Conservation (phyloP, 2,329 filamentous ascomycete genomes). For the Tolypocladium paradoxum region DNA sequence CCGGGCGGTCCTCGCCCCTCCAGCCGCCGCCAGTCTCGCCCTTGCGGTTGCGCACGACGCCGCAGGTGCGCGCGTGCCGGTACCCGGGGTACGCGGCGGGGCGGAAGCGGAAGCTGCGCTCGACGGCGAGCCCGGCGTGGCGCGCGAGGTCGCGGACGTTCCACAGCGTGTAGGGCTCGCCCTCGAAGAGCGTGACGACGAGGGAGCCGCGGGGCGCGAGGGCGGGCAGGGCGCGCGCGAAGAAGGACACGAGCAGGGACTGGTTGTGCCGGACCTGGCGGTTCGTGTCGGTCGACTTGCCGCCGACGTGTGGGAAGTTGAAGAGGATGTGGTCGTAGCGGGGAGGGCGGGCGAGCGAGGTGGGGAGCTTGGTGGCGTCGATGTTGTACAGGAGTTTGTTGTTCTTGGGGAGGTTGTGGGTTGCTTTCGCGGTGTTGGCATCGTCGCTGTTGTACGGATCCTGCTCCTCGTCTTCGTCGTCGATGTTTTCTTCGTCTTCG, state of each 20-base stretch:
- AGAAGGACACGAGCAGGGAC: slow-evolving; percentile 61
- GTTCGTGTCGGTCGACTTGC: slow-evolving; percentile 85
- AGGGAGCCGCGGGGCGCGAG: slow-evolving; percentile 45
- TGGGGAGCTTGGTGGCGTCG: slow-evolving; percentile 54
- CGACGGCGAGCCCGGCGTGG: slow-evolving; percentile 61
- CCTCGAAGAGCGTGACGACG: slow-evolving; percentile 82
- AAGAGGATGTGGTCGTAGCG: slow-evolving; percentile 75
- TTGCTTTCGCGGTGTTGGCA: slow-evolving; percentile 1
- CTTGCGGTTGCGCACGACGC: slow-evolving; percentile 43
- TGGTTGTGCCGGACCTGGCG: slow-evolving; percentile 90
- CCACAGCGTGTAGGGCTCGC: slow-evolving; percentile 91
- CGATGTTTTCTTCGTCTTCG: slow-evolving; percentile 3
- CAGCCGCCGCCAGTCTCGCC: slow-evolving; percentile 31
- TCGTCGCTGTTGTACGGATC: slow-evolving; percentile 6
- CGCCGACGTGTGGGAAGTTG: slow-evolving; percentile 96
- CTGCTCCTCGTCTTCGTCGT: neutral
- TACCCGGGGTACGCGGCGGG: slow-evolving; percentile 62
- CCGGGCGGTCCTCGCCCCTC: slow-evolving; percentile 30
- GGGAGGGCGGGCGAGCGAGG: slow-evolving; percentile 27
- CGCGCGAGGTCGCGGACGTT: slow-evolving; percentile 81
- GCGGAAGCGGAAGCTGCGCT: slow-evolving; percentile 60
- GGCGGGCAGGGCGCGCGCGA: slow-evolving; percentile 35
- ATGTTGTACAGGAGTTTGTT: slow-evolving; percentile 32
- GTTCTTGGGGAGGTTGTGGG: slow-evolving; percentile 13
- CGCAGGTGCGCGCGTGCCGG: slow-evolving; percentile 60